Percentiles rank a stretch among this genome's conserved stretches.
Evolutionary conservation across 2,329 filamentous ascomycete genomes (phyloP).

Genomic region (Tolypocladium album): DNA sequence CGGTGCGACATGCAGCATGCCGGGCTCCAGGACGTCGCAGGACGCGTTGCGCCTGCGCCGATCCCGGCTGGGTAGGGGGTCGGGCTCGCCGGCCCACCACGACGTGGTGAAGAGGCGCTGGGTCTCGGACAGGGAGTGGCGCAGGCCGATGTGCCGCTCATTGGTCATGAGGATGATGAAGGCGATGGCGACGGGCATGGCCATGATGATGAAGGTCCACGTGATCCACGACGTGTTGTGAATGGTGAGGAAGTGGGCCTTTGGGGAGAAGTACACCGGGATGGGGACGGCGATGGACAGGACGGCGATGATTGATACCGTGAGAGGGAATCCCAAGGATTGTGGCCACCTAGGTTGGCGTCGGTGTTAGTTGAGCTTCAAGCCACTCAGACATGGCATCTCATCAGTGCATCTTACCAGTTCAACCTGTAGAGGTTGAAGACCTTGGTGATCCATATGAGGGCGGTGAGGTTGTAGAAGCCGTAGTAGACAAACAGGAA

Average conservation of each 20-base stretch:
- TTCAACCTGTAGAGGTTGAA: constrained; percentile 63
- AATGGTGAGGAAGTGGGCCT: constrained; percentile 40
- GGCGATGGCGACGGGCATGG: constrained; percentile 55
- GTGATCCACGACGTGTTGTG: constrained; percentile 61
- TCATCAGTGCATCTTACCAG: constrained; percentile 30
- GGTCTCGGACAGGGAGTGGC: constrained; percentile 52
- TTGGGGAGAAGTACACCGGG: constrained; percentile 45
- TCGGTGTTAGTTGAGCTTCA: background rate
- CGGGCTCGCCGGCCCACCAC: constrained; percentile 53
- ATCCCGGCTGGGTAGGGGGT: constrained; percentile 21
- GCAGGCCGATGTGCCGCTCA: constrained; percentile 50
- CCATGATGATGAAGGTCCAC: constrained; percentile 62
- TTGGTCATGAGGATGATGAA: constrained; percentile 53
- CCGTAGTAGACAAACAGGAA: constrained; percentile 61
- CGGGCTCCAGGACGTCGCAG: constrained; percentile 25
- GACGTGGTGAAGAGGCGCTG: constrained; percentile 57
- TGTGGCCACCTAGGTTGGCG: constrained; percentile 41
- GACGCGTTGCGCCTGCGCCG: constrained; percentile 9
- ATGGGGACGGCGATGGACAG: constrained; percentile 50
- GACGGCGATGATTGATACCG: constrained; percentile 48
- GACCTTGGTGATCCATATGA: constrained; percentile 62
- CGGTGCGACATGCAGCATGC: constrained; percentile 15
- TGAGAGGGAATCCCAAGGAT: constrained; percentile 53
- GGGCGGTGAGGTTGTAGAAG: constrained; percentile 55
- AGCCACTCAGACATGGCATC: background rate